Base-by-base conservation (phyloP, 495 filamentous ascomycete species). In the Trichoderma gamsii region DNA sequence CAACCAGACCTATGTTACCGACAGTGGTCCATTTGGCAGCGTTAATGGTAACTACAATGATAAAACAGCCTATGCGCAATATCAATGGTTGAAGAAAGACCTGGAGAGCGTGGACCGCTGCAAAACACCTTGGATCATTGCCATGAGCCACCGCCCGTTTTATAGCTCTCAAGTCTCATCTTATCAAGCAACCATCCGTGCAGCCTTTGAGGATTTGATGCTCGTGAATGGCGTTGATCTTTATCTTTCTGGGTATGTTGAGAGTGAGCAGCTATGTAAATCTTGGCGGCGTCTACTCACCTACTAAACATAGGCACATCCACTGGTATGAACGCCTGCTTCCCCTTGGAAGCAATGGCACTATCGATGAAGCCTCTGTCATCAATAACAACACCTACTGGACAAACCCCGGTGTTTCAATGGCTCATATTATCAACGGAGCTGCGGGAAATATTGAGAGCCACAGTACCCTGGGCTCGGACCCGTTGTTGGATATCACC, bases 91-190 rank as follows among this genome's bases (percentile, higher is more conserved):
- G 5, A 74, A 70, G 8, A 78, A 79, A 1, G 82, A 85, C 71
- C 78, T 85, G 12, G 78, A 78, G 32, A 77, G 73, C 27, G 77
- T 85, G 51, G 81, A 85, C 70, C 78, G 83, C 63, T 70, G 66
- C 29, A 77, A 82, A n/a, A 86, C 83, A 0, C 82, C 84, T 15
- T 86, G 84, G 84, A 68, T 86, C 8, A 77, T 86, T 44, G 83
- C 79, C 49, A 82, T 80, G 23, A 80, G 79, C 6, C 83, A 86
- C 72, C 74, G 83, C 9, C 83, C 83, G 0, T 84, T 82, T 79
- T 86, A 85, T 73, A 72, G 70, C 68, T 74, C 71, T 41, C 41
- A 66, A 13, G 65, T 68, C 65, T 69, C 73, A 5, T 70, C 71
- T 16, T 78, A 79, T 44, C 78, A 73, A 64, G 75, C 74, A 32